Percentiles rank a stretch among this genome's conserved stretches.
phyloP scores from a whole-genome alignment of 1,139 yeast genomes.

The Saccharomycopsis hybrid region DNA sequence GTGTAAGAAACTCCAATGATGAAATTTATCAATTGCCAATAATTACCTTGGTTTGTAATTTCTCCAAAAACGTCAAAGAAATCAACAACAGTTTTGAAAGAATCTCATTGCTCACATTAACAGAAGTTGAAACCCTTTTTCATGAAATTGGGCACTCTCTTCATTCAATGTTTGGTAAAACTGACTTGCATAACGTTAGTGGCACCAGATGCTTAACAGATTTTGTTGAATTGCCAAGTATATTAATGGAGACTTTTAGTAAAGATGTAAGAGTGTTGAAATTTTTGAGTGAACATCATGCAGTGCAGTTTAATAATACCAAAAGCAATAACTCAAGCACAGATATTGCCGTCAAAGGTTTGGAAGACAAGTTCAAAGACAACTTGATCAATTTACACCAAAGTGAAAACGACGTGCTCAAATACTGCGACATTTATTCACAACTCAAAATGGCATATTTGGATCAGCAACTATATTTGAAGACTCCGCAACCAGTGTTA shows the following conservation, averaged over 20 bases:
- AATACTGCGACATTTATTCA: conserved; percentile 71
- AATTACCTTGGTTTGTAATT: conserved; percentile 83
- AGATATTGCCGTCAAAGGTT: background rate
- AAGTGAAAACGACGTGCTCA: conserved; percentile 46
- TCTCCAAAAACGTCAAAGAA: conserved; percentile 36
- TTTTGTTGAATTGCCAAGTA: conserved; percentile 94
- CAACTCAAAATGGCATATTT: conserved; percentile 87
- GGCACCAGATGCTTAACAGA: conserved; percentile 97
- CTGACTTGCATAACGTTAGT: conserved; percentile 81
- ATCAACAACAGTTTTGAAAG: conserved; percentile 23
- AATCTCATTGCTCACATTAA: conserved; percentile 50
- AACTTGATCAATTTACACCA: conserved; percentile 30
- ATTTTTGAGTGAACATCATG: conserved; percentile 69
- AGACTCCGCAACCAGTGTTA: conserved; percentile 21
- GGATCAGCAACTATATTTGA: conserved; percentile 73
- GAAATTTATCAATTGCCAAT: conserved; percentile 75
- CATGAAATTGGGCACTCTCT: conserved; percentile 99
- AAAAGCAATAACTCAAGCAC: background rate
- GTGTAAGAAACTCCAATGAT: conserved; percentile 27
- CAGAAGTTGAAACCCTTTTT: conserved; percentile 87
- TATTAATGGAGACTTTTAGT: conserved; percentile 90
- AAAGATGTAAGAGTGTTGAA: conserved; percentile 70
- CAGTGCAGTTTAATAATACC: background rate
- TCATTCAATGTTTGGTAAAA: conserved; percentile 94
- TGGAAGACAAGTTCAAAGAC: conserved; percentile 7